A percentile compares a stretch with the other conserved stretches of the same genome.
These are phyloP conservation scores for Saccharomycopsis vini DNA, from an alignment of 805 yeast species.

Conservation along the genomic window DNA sequence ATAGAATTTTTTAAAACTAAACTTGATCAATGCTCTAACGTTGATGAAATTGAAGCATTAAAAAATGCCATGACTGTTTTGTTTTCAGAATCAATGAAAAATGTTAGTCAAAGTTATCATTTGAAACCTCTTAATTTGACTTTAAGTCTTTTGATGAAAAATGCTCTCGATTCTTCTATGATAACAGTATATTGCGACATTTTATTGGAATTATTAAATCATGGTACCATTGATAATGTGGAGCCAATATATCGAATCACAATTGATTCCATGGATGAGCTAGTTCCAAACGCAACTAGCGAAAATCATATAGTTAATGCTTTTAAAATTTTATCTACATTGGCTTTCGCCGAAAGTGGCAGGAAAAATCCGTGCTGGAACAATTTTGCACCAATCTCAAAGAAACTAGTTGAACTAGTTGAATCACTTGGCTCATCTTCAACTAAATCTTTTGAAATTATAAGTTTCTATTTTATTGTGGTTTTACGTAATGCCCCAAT, in stretches of 20 bases:
- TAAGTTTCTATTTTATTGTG: constrained; percentile 36
- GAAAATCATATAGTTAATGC: constrained; percentile 12
- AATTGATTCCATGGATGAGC: background rate
- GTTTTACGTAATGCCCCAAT: constrained; percentile 41
- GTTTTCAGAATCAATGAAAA: constrained; percentile 64
- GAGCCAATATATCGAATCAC: constrained; percentile 31
- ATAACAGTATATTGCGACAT: constrained; percentile 45
- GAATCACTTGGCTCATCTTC: constrained; percentile 15
- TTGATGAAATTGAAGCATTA: constrained; percentile 37
- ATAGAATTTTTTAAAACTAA: constrained; percentile 22
- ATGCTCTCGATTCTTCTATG: constrained; percentile 23
- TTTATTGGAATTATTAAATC: constrained; percentile 41
- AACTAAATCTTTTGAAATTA: constrained; percentile 23
- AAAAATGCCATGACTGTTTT: constrained; percentile 50
- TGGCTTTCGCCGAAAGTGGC: constrained; percentile 66
- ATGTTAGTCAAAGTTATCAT: constrained; percentile 65
- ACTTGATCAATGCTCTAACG: constrained; percentile 17
- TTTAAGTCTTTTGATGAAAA: constrained; percentile 35
- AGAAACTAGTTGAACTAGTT: constrained; percentile 15
- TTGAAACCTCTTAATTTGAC: constrained; percentile 50
- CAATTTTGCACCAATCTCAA: background rate
- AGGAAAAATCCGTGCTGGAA: constrained; percentile 29
- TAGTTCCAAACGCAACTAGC: constrained; percentile 10
- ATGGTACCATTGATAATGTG: constrained; percentile 44
- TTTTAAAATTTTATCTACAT: constrained; percentile 34